Evolutionary conservation across 176 grass and related monocot genomes (phyloP).

Genomic region (Hordeum vulgare): MorexV3_pseudomolecules_assembly NC_058520.1:238664526-238665025

Average conservation of each 20-base stretch:
- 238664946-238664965: constrained; percentile 58
- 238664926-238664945: constrained; percentile 66
- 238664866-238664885: constrained; percentile 68
- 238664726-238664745: background rate
- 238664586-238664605: background rate
- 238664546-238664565: background rate
- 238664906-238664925: constrained; percentile 73
- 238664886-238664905: constrained; percentile 57
- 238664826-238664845: constrained; percentile 81
- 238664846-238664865: constrained; percentile 53
- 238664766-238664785: constrained; percentile 14
- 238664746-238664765: constrained; percentile 12
- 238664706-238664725: background rate
- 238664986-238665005: constrained; percentile 64
- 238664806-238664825: constrained; percentile 92
- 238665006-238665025: constrained; percentile 79
- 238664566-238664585: background rate
- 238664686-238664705: background rate
- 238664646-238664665: background rate
- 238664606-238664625: background rate
- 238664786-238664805: constrained; percentile 64
- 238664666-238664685: background rate
- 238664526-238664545: background rate
- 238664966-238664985: constrained; percentile 53
- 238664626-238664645: background rate